Percentiles rank a stretch among this genome's conserved stretches.
These are phyloP conservation scores for Trypanosoma melophagium DNA, from an alignment of 208 protist genomes.

Conservation along the genomic window DNA sequence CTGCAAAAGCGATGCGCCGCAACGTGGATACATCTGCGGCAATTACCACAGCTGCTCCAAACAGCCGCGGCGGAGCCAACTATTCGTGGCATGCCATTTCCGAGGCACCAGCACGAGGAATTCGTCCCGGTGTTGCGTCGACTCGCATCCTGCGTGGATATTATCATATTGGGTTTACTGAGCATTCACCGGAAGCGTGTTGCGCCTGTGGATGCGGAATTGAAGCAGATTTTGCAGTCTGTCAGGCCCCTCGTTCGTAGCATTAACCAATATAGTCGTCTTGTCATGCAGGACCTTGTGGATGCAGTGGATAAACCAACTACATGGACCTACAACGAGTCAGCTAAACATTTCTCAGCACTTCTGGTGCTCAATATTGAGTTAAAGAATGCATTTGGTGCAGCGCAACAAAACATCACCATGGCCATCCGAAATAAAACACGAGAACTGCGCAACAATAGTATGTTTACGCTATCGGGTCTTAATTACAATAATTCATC, in stretches of 20 bases:
- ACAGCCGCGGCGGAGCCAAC: slow-evolving; percentile 47
- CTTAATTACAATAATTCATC: not conserved
- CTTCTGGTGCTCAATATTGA: slow-evolving; percentile 37
- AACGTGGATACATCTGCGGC: slow-evolving; percentile 38
- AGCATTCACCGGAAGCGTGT: slow-evolving; percentile 44
- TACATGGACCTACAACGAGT: slow-evolving; percentile 28
- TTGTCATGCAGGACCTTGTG: slow-evolving; percentile 54
- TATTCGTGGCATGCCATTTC: slow-evolving; percentile 47
- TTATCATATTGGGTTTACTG: slow-evolving; percentile 38
- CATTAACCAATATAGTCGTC: slow-evolving; percentile 31
- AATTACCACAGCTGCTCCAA: slow-evolving; percentile 34
- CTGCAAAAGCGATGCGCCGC: slow-evolving; percentile 20
- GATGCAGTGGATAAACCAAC: slow-evolving; percentile 40
- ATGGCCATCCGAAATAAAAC: slow-evolving; percentile 32
- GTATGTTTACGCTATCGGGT: not conserved
- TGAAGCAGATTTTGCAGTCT: slow-evolving; percentile 32
- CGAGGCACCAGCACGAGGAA: slow-evolving; percentile 38
- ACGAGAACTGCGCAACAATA: not conserved
- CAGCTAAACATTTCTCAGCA: slow-evolving; percentile 38
- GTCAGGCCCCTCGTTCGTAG: slow-evolving; percentile 41
- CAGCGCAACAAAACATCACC: slow-evolving; percentile 35
- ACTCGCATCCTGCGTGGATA: slow-evolving; percentile 47
- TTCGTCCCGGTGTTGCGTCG: slow-evolving; percentile 57
- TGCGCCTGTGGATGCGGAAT: slow-evolving; percentile 23
- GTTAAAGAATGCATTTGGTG: slow-evolving; percentile 35